Percentiles rank a stretch among this genome's conserved stretches.
phyloP scores from a whole-genome alignment of 768 basidiomycete genomes.

The Auricularia cornea region DNA sequence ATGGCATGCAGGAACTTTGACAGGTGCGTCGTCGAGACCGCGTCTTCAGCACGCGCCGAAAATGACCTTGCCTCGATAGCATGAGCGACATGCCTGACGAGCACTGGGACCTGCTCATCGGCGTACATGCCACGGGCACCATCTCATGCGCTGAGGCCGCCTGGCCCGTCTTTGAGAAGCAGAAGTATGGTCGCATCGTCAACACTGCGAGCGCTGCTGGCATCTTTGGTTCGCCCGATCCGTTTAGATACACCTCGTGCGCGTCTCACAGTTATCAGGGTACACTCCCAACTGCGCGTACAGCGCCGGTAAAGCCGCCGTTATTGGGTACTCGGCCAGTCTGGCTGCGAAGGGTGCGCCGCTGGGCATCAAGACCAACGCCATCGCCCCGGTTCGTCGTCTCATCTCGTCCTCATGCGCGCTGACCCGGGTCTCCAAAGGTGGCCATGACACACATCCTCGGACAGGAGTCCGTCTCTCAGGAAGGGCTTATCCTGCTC shows the following conservation, averaged over 20 bases:
- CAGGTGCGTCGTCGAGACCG: no score
- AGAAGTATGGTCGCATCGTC: constrained; percentile 89
- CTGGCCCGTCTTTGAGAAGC: constrained; percentile 92
- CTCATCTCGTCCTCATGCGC: constrained; percentile 36
- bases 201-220: constrained; percentile 94
- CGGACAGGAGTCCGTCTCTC: no score
- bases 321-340: constrained; percentile 90
- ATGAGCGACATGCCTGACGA: constrained; percentile 97
- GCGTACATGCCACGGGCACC: constrained; percentile 90
- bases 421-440: constrained; percentile 37
- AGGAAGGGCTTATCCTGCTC: constrained; percentile 48
- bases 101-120: constrained; percentile 83
- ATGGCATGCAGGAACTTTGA: not conserved
- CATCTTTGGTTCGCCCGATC: constrained; percentile 44
- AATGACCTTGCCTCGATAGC: constrained; percentile 26
- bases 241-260: constrained; percentile 52
- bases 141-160: constrained; percentile 89
- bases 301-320: constrained; percentile 95
- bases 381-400: constrained; percentile 75
- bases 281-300: constrained; percentile 37
- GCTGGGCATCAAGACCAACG: constrained; percentile 77
- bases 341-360: constrained; percentile 88
- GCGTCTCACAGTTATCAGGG: no score
- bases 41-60: no score
- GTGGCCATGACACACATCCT: constrained; percentile 44